These are phyloP conservation scores for Amanita exitialis DNA, from an alignment of 768 basidiomycete genomes.

Conservation along the genomic window DNA sequence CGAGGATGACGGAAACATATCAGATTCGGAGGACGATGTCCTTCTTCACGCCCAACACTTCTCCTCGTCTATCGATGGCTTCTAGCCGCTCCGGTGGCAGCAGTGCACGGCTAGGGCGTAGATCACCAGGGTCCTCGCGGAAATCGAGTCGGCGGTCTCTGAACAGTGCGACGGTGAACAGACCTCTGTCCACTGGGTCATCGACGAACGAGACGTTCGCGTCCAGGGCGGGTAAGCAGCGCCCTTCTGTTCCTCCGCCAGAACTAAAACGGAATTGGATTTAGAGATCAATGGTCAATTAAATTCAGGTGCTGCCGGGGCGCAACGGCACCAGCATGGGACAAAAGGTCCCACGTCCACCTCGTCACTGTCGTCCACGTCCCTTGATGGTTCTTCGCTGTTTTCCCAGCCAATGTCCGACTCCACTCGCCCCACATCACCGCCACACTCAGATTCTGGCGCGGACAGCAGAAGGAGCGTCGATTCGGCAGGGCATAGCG, in stretches of 20 bases:
- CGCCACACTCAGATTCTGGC: constrained; percentile 21
- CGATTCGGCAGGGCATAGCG: background rate
- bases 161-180: background rate
- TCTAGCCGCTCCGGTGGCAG: constrained; percentile 13
- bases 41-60: constrained; percentile 55
- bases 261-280: background rate
- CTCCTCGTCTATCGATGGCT: constrained; percentile 39
- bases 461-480: constrained; percentile 3
- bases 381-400: constrained; percentile 29
- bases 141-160: constrained; percentile 8
- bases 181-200: background rate
- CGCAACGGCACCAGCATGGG: background rate
- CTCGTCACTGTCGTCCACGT: constrained; percentile 28
- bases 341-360: constrained; percentile 17
- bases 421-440: constrained; percentile 27
- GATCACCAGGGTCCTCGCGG: background rate
- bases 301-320: background rate
- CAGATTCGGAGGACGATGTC: constrained; percentile 13
- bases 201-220: background rate
- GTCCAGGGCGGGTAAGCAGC: background rate
- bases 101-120: constrained; percentile 7
- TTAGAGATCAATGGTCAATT: background rate
- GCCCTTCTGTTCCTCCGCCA: background rate
- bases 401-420: constrained; percentile 26
- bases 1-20: constrained; percentile 4